Evolutionary conservation across 208 protist genomes (phyloP), one percentile per base, ranked within the genome.

Genomic region (Crithidia thermophila): DNA sequence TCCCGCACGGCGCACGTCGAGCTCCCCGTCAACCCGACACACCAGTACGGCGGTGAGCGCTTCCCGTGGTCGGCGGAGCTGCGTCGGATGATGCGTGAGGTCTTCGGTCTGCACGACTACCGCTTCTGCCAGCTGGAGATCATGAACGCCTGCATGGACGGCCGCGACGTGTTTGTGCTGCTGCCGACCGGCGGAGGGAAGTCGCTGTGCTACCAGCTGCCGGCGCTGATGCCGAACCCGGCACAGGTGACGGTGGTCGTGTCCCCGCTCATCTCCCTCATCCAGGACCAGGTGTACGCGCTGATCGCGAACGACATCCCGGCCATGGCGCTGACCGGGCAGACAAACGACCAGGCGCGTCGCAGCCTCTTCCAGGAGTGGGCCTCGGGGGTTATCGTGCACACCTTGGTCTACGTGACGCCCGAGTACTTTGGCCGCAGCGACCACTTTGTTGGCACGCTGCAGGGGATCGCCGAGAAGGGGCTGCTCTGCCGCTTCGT

Each of bases 251-350:
- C 88, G 14, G 84, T 96, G 14, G 94, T 99, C n/a, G 79, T 99
- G 23, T 98, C 96, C 10, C 98, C 98, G 33, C 91, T 99, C 25
- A 82, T 99, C 30, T 97, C 98, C 4, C 90, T 99, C 42, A 99
- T 99, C 43, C 89, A 99, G 63, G 98, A 99, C 65, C 98, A 99
- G 85, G 91, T 98, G 3, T 84, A 87, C 61, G 77, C 82, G 20
- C 75, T 95, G 45, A 82, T 84, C 45, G 87, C 87, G 4, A 92
- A 94, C 67, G 90, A 91, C 68, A 87, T 95, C 28, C 87, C 85
- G 0, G 79, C 91, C 28, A 81, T 94, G 76, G 81, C 84, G 45
- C 73, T 96, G 40, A 94, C 87, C 13, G 86, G 85, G n/a, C 84
- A 94, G 63, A 93, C 85, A 0, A 61, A 68, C 42, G 87, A 93